Evolutionary conservation across 345 rosid species (phyloP), one percentile per base, ranked within the genome.

Genomic region (Eucalyptus camaldulensis): DNA sequence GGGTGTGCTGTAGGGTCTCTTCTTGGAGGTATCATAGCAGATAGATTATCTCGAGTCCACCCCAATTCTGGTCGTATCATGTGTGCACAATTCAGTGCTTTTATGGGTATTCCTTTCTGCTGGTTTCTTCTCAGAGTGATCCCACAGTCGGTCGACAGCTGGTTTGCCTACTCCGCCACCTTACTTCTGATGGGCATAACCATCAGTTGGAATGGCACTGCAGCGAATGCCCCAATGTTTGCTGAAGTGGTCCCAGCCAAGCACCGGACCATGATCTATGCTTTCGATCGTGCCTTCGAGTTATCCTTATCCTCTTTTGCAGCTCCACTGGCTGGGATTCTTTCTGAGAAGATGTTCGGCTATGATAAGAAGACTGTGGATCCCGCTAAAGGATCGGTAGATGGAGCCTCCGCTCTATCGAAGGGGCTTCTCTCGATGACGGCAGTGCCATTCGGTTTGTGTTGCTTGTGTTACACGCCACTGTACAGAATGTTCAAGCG

Each of bases 241-340:
- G 99, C 99, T 1, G 99, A 98, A 90, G 99, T 98, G 1, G 98
- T 97, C 24, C 99, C 99, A 33, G 89, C 94, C 27, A 96, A 92
- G 90, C 98, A 97, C 90, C 94, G 99, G n/a, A 96, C 98, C 5
- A 98, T 98, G 99, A 96, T 98, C 80, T 98, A 98, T 40, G 99
- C 99, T 2, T 98, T 96, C 43, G 97, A 98, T 85, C 95, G 99
- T 10, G 99, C 99, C 88, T 93, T 98, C 6, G 99, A 98, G 93
- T 97, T 95, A n/a, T 95, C 98, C 0, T 96, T 98, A 91, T 98
- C 99, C 8, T 94, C 99, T 51, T 93, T 97, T 53, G 99, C 99
- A n/a, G 98, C 99, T 13, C 99, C 98, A 8, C 90, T 98, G 94
- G 99, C 97, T 5, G 99, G 99, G 53, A 95, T 98, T 88, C 96